These are phyloP conservation scores for Nidula microcarpa DNA, from an alignment of 768 basidiomycete species.

Conservation along the genomic window DNA sequence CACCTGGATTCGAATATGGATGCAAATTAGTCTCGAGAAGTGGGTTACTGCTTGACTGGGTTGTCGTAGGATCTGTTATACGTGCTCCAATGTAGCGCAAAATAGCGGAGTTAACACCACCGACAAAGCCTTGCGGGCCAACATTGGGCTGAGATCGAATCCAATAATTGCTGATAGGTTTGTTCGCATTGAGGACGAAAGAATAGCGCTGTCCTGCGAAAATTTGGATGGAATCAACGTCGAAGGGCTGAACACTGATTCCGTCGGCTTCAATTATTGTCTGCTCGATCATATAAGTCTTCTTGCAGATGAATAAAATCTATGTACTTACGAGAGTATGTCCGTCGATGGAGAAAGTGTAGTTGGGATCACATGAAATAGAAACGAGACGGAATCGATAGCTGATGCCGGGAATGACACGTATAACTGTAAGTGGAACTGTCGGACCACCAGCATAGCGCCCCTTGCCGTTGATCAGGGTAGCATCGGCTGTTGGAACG, in stretches of 20 bases:
- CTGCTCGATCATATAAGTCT: slow-evolving; percentile 5
- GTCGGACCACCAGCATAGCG: slow-evolving; percentile 32
- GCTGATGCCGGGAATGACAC: slow-evolving; percentile 22
- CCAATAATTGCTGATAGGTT: slow-evolving; percentile 40
- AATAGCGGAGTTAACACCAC: slow-evolving; percentile 52
- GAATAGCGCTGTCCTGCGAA: slow-evolving; percentile 43
- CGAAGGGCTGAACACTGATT: slow-evolving; percentile 28
- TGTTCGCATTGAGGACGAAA: slow-evolving; percentile 34
- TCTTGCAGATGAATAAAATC: not conserved
- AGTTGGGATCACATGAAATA: slow-evolving; percentile 44
- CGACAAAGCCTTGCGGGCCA: slow-evolving; percentile 11
- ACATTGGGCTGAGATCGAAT: slow-evolving; percentile 30
- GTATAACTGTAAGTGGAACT: slow-evolving; percentile 31
- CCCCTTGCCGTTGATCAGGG: slow-evolving; percentile 49
- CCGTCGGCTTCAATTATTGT: slow-evolving; percentile 40
- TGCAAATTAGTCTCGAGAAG: slow-evolving; percentile 34
- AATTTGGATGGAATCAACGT: slow-evolving; percentile 34
- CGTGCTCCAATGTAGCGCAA: slow-evolving; percentile 44
- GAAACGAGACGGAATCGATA: slow-evolving; percentile 49
- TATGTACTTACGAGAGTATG: slow-evolving; percentile 30
- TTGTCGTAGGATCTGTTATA: slow-evolving; percentile 32
- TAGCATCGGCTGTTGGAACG: slow-evolving; percentile 25
- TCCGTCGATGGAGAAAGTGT: slow-evolving; percentile 39
- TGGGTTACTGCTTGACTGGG: slow-evolving; percentile 10
- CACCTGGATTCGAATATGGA: slow-evolving; percentile 19